Evolutionary conservation across 106 monocot species (phyloP), one percentile per base, ranked within the genome.

Genomic region (Gastrodia elata): DNA sequence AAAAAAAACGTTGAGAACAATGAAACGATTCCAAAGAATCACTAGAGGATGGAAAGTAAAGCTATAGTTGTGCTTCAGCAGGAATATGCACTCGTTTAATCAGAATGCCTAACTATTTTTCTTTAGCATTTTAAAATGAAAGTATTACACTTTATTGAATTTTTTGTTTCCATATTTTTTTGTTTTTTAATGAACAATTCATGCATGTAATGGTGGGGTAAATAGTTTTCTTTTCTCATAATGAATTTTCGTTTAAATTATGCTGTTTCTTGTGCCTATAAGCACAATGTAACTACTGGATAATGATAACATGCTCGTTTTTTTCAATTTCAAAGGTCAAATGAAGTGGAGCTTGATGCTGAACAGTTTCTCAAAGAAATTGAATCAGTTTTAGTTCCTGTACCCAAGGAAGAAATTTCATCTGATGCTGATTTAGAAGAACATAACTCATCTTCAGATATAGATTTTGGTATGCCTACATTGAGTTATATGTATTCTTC

Each of bases 341-440:
- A 82, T 75, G 80, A 79, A 65, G 93, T 93, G 69, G 77, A 87
- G 37, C 80, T 98, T 73, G 91, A 93, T 82, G 83, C 80, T 32
- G 79, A 89, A 30, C 79, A 70, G 27, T 98, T 98, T 57, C 73
- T 87, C 24, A 93, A 85, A 75, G 89, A 87, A 24, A 82, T 98
- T 85, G 90, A 85, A 74, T 87, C 91, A 15, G 80, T 87, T 20
- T 14, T 85, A 7, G 83, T 81, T 39, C 68, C 73, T 2, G 64
- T 43, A 35, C 16, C 58, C 38, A 68, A 33, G 35, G 78, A 76
- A 42, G 76, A 46, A 70, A 18, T 36, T 70, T 61, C 28, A 71
- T 5, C 34, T 65, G 80, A 83, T 78, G 77, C 38, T 64, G 82
- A 84, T 38, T 46, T 55, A 38, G 89, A 85, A 38, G 88, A 80